Base-by-base conservation (phyloP, 352 stramenopile genomes). In the Globisporangium polare region DNA sequence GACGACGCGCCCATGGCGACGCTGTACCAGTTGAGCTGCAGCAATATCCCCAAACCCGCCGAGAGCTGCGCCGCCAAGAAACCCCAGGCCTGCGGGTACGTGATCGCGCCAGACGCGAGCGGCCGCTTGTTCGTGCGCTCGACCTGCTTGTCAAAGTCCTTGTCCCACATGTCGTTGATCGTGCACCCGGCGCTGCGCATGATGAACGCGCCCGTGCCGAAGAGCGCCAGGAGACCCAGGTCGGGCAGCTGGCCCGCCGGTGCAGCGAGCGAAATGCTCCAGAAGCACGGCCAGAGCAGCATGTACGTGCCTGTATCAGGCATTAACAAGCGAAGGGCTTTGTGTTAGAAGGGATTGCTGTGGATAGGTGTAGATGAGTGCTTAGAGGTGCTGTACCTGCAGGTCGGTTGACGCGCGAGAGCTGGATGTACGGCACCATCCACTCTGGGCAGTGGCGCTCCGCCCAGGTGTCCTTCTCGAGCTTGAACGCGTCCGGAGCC, bases 131-230 rank as follows among this genome's bases (percentile, higher is more conserved):
- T 97, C 2, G 97, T 99, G 24, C 97, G 86, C 65, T 92, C 82
- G 18, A 99, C 97, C 43, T 95, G 71, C 62, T 88, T 90, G 81
- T 99, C 97, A 75, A 98, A 96, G 63, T 99, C 87, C 58, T 90
- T 86, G 88, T 99, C 97, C 96, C 96, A 99, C 83, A 99, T 98
- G 76, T 99, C 97, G 73, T 99, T 99, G 72, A 99, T 99, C 41
- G 96, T 99, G 78, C 97, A 99, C 5, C 97, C 97, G 20, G 91
- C 91, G 67, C 95, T 94, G 33, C 97, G 84, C 97, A 99, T 99
- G 62, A 99, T 86, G 74, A 99, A 92, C 20, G 97, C 85, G 15
- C 97, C 97, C 5, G 85, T 83, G 27, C 75, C 88, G 60, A 95
- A 95, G 6, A 94, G 73, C 41, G 80, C 75, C 51, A 98, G 72